A percentile compares a stretch with the other conserved stretches of the same genome.
Evolutionary conservation across 2,329 filamentous ascomycete genomes (phyloP).

Genomic region (Cladosporium oxysporum): DNA sequence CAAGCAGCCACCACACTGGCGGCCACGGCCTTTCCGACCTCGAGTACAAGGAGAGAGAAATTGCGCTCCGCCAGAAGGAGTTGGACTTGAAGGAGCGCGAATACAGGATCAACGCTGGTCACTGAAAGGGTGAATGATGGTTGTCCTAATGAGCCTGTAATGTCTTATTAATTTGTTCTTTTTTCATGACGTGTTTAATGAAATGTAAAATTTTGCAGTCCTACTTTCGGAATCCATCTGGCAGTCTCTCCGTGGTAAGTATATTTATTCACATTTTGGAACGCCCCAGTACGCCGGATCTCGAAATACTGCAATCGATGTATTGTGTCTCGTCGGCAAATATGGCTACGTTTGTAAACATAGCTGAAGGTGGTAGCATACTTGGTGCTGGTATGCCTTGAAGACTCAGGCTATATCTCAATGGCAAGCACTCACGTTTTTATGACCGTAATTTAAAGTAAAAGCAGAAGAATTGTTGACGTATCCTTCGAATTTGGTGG

Average conservation of each 20-base stretch:
- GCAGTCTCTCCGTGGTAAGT: neutral
- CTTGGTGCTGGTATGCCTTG: neutral
- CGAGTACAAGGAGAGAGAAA: slow-evolving; percentile 6
- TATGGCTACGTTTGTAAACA: neutral
- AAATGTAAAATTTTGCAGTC: neutral
- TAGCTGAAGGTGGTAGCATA: neutral
- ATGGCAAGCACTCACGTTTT: too few relatives aligned
- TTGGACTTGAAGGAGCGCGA: slow-evolving; percentile 13
- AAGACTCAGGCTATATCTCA: neutral
- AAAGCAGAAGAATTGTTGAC: too few relatives aligned
- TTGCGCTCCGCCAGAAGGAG: slow-evolving; percentile 2
- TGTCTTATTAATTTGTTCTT: neutral
- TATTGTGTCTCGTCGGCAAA: neutral
- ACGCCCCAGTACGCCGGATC: too few relatives aligned
- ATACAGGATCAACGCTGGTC: neutral
- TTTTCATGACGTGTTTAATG: neutral
- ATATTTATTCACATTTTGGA: neutral
- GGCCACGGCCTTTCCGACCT: neutral
- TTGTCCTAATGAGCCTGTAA: neutral
- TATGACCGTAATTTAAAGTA: too few relatives aligned
- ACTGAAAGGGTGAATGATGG: neutral
- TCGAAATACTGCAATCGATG: neutral
- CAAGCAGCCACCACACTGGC: neutral
- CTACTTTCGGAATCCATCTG: neutral
- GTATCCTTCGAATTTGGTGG: too few relatives aligned